A percentile compares a stretch with the other conserved stretches of the same genome.
Conservation (phyloP, 164 flowering plant genomes). For the Stephania japonica region DNA sequence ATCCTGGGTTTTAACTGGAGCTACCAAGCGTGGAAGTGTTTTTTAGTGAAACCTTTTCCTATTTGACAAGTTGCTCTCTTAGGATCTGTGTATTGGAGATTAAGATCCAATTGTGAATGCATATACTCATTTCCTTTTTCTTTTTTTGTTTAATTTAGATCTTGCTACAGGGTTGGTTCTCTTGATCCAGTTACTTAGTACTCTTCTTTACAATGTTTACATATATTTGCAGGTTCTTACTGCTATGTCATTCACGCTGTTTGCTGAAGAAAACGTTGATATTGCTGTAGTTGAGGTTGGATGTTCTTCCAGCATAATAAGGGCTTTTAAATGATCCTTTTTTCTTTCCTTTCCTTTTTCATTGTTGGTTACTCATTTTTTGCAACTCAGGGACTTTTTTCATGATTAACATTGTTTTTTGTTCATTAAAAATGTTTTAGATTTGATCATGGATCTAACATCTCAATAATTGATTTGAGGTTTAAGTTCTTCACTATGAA, state of each 20-base stretch:
- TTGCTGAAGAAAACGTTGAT: slow-evolving; percentile 74
- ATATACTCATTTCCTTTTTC: neutral
- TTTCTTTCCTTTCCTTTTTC: neutral
- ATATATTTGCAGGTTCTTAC: slow-evolving; percentile 66
- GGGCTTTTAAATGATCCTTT: neutral
- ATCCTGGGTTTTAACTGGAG: too few relatives aligned
- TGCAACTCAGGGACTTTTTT: neutral
- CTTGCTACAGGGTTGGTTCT: neutral
- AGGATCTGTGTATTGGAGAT: too few relatives aligned
- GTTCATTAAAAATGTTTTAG: neutral
- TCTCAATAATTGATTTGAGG: neutral
- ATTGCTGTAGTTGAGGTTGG: slow-evolving; percentile 89
- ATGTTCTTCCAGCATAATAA: neutral
- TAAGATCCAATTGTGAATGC: too few relatives aligned
- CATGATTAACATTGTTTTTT: neutral
- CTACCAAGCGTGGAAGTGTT: too few relatives aligned
- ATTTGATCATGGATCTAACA: neutral
- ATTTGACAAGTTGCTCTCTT: too few relatives aligned
- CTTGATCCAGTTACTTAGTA: too few relatives aligned
- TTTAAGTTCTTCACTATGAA: neutral
- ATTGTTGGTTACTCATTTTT: neutral
- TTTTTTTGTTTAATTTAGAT: neutral
- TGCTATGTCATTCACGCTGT: slow-evolving; percentile 72
- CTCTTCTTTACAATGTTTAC: neutral
- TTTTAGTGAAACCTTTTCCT: too few relatives aligned